phyloP scores from a whole-genome alignment of 2,329 filamentous ascomycete species.

The Byssothecium circinans region DNA sequence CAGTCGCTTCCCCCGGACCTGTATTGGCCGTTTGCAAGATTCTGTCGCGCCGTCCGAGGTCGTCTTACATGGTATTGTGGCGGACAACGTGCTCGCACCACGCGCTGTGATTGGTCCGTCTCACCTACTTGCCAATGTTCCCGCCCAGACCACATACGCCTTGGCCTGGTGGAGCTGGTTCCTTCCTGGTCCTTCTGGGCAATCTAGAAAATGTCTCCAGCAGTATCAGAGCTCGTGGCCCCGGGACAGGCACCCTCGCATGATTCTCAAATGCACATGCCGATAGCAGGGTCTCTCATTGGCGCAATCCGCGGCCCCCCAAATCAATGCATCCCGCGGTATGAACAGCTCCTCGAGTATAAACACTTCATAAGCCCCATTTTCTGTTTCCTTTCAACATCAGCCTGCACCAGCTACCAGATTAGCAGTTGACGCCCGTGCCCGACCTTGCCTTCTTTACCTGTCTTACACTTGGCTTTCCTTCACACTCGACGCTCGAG shows the following conservation, averaged over 20 bases:
- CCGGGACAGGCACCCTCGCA: slow-evolving; percentile 1
- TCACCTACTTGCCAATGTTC: slow-evolving; percentile 1
- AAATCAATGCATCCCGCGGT: not conserved
- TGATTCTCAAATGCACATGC: slow-evolving; percentile 4
- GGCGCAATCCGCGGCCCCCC: not conserved
- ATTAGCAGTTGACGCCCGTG: not conserved
- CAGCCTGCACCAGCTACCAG: slow-evolving; percentile 5
- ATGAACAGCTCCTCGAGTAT: not conserved
- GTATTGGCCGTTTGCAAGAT: not conserved
- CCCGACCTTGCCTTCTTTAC: not conserved
- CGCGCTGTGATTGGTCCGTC: not conserved
- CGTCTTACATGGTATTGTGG: not conserved
- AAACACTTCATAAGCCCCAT: slow-evolving; percentile 5
- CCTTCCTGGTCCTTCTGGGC: not conserved
- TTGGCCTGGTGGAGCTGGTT: slow-evolving; percentile 1
- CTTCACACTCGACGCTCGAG: not conserved
- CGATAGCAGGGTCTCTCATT: slow-evolving; percentile 1
- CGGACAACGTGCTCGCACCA: slow-evolving; percentile 2
- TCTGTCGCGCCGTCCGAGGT: not conserved
- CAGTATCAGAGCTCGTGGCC: not conserved
- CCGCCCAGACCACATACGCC: slow-evolving; percentile 2
- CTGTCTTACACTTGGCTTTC: not conserved
- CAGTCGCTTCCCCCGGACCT: not conserved
- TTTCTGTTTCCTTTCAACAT: not conserved
- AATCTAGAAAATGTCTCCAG: slow-evolving; percentile 6